A percentile compares a stretch with the other conserved stretches of the same genome.
Evolutionary conservation across 768 basidiomycete species (phyloP).

Genomic region (Nidularia pulvinata): DNA sequence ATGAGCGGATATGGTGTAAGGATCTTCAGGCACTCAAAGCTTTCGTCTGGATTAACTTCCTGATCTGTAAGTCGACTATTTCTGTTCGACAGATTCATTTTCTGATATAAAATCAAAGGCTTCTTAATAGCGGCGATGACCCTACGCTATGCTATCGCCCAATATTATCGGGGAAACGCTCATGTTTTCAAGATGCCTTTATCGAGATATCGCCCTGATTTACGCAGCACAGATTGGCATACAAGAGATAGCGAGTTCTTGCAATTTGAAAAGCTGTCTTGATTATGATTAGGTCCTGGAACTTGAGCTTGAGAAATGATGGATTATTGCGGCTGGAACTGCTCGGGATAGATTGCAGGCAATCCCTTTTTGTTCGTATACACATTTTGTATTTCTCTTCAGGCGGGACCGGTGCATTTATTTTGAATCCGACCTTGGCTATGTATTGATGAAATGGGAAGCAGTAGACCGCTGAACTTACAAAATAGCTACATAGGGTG

Average conservation of each 20-base stretch:
- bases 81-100: not conserved
- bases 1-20: slow-evolving; percentile 51
- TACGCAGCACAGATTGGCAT: slow-evolving; percentile 6
- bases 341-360: no score
- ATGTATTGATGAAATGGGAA: no score
- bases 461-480: no score
- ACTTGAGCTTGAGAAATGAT: no score
- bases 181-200: slow-evolving; percentile 53
- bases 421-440: no score
- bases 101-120: slow-evolving; percentile 23
- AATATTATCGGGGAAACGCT: slow-evolving; percentile 42
- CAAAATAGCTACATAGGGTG: no score
- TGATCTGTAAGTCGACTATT: slow-evolving; percentile 36
- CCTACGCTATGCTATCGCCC: slow-evolving; percentile 39
- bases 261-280: slow-evolving; percentile 28
- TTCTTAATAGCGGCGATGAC: slow-evolving; percentile 36
- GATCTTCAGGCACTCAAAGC: slow-evolving; percentile 54
- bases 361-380: no score
- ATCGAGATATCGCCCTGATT: slow-evolving; percentile 42
- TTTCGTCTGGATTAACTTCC: slow-evolving; percentile 60
- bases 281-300: not conserved
- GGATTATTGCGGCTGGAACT: no score
- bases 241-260: slow-evolving; percentile 31
- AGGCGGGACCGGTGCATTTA: no score
- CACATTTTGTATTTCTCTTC: no score